A percentile compares a stretch with the other conserved stretches of the same genome.
These are phyloP conservation scores for Clarireedia paspali DNA, from an alignment of 2,329 filamentous ascomycete genomes.

Conservation along the genomic window DNA sequence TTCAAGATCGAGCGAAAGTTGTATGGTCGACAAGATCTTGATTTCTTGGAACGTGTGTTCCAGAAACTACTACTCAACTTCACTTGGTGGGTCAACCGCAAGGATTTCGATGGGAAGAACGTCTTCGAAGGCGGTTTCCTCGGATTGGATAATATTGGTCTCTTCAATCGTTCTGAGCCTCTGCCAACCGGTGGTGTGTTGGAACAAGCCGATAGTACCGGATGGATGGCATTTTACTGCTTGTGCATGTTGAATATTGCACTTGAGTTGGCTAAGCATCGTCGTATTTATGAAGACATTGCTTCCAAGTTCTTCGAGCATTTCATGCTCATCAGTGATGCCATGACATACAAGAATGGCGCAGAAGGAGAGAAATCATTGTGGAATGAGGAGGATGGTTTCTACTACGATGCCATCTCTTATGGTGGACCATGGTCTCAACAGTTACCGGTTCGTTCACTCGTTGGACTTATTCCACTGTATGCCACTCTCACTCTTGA, in stretches of 20 bases:
- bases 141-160: conserved; percentile 90
- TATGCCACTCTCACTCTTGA: conserved; percentile 90
- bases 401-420: conserved; percentile 97
- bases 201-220: conserved; percentile 94
- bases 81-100: conserved; percentile 98
- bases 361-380: conserved; percentile 71
- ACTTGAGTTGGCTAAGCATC: conserved; percentile 88
- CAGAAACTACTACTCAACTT: conserved; percentile 95
- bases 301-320: conserved; percentile 99
- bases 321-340: conserved; percentile 95
- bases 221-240: conserved; percentile 99
- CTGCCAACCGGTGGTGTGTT: conserved; percentile 87
- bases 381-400: conserved; percentile 94
- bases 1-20: conserved; percentile 99
- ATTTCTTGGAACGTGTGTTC: conserved; percentile 93
- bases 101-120: conserved; percentile 90
- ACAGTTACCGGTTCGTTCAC: conserved; percentile 82
- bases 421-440: conserved; percentile 92
- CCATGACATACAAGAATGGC: conserved; percentile 78
- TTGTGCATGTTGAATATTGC: conserved; percentile 96
- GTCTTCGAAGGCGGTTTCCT: conserved; percentile 96
- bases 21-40: conserved; percentile 88
- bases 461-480: conserved; percentile 88
- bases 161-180: conserved; percentile 95
- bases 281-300: conserved; percentile 92